Evolutionary conservation across 2,329 filamentous ascomycete species (phyloP), one percentile per base, ranked within the genome.

Genomic region (Aspergillus persii): DNA sequence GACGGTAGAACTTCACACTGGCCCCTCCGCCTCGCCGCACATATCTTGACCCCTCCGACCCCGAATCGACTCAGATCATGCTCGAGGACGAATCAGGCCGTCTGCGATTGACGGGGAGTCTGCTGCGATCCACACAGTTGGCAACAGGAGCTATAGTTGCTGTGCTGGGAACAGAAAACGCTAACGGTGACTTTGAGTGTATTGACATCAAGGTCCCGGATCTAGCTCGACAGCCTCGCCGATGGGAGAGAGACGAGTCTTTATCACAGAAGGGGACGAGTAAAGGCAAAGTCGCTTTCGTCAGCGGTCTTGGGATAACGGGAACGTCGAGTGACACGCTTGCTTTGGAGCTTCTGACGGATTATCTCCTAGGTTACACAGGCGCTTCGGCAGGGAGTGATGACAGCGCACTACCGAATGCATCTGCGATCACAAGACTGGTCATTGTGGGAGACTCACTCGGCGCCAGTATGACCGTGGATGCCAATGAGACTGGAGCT

Each of bases 61-160:
- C 73, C 18, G 69, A 69, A 9, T 61, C 64, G 26, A 86, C 92
- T 52, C 79, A 86, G 61, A 85, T 92, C 66, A 96, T 96, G 87
- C 81, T 99, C 44, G 95, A 99, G 75, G 95, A 99, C 74, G 94
- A 98, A 75, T 97, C 92, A 0, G 95, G 95, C 50, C 88, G 96
- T 27, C 81, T 99, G 65, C 85, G 88, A 23, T 80, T 99, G 7
- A 88, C 89, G 0, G 95, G 95, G 3, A 82, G 85, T 47, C 75
- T 86, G 23, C 79, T 99, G 51, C 80, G 83, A 62, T 83, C 84
- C 1, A 82, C 89, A 27, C 81, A 91, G 61, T 83, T 98, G 7
- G 94, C 96, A 2, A 99, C 95, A 0, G 95, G 95, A 29, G 96
- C 91, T 68, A 92, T 99, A 68, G 84, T 98, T 47, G 93, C 92